Conservation (phyloP, 768 basidiomycete genomes). For the Calocera cornea region DNA sequence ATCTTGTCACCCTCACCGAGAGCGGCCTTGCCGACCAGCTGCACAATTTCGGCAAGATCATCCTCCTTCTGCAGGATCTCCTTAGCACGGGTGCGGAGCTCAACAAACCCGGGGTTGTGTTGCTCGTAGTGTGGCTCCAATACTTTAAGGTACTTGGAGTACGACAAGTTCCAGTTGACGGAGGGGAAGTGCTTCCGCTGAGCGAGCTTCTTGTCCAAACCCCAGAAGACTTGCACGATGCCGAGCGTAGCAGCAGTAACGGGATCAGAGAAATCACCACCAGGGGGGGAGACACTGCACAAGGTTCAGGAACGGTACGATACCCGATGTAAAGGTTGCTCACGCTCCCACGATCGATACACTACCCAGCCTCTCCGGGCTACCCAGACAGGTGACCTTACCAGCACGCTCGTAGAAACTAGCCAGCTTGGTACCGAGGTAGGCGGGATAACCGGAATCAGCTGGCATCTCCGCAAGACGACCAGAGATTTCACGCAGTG, state of each 20-base stretch:
- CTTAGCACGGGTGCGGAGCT: constrained; percentile 81
- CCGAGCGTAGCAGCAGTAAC: constrained; percentile 94
- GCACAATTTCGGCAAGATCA: constrained; percentile 96
- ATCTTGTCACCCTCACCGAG: constrained; percentile 97
- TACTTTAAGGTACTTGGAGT: constrained; percentile 94
- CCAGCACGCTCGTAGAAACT: constrained; percentile 98
- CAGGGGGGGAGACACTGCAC: constrained; percentile 85
- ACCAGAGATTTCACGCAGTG: constrained; percentile 96
- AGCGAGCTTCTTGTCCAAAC: constrained; percentile 96
- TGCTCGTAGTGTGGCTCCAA: constrained; percentile 86
- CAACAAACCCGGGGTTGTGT: constrained; percentile 79
- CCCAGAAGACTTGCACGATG: constrained; percentile 99
- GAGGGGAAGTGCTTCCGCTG: constrained; percentile 99
- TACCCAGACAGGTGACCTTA: constrained; percentile 84
- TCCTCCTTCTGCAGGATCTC: constrained; percentile 98
- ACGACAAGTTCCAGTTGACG: constrained; percentile 99
- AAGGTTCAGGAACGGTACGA: constrained; percentile 9
- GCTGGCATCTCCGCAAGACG: constrained; percentile 99
- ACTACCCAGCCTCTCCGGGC: constrained; percentile 74
- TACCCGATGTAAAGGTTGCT: constrained; percentile 27
- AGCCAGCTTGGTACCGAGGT: constrained; percentile 87
- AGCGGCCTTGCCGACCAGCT: constrained; percentile 97
- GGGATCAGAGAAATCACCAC: constrained; percentile 98
- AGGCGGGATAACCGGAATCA: constrained; percentile 97
- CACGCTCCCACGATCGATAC: constrained; percentile 99